phyloP scores from a whole-genome alignment of 805 yeast genomes.

The Candida dendrica region DNA sequence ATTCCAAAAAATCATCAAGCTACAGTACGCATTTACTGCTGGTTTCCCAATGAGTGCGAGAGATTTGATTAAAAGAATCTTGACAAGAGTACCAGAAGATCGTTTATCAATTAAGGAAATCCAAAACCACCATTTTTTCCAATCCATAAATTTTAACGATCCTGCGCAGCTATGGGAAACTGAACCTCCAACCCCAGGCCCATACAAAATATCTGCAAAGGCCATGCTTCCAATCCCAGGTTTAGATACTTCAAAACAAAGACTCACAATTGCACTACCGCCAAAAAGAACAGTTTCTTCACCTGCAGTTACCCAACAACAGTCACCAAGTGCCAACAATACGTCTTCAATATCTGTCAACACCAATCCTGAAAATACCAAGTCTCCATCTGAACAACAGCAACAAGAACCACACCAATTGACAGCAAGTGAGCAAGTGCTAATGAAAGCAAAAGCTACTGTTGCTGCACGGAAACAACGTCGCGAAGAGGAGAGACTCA shows the following conservation, averaged over 20 bases:
- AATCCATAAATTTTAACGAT: slow-evolving; percentile 46
- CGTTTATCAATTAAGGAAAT: slow-evolving; percentile 52
- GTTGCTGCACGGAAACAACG: slow-evolving; percentile 22
- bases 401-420: slow-evolving; percentile 10
- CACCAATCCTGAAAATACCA: neutral
- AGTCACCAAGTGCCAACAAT: slow-evolving; percentile 14
- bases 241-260: slow-evolving; percentile 22
- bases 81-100: slow-evolving; percentile 56
- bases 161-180: slow-evolving; percentile 48
- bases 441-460: slow-evolving; percentile 19
- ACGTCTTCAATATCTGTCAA: slow-evolving; percentile 10
- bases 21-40: slow-evolving; percentile 78
- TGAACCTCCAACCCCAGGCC: slow-evolving; percentile 58
- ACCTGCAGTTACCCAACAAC: slow-evolving; percentile 5
- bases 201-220: slow-evolving; percentile 68
- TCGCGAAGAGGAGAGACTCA: neutral
- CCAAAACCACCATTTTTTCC: slow-evolving; percentile 58
- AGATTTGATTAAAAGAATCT: slow-evolving; percentile 64
- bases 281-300: slow-evolving; percentile 15
- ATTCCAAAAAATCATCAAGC: slow-evolving; percentile 72
- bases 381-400: slow-evolving; percentile 11
- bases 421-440: slow-evolving; percentile 19
- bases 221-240: slow-evolving; percentile 74
- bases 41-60: slow-evolving; percentile 71
- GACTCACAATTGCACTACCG: slow-evolving; percentile 13